Evolutionary conservation across 208 protist species (phyloP).

Genomic region (Trichomonas tenax): DNA sequence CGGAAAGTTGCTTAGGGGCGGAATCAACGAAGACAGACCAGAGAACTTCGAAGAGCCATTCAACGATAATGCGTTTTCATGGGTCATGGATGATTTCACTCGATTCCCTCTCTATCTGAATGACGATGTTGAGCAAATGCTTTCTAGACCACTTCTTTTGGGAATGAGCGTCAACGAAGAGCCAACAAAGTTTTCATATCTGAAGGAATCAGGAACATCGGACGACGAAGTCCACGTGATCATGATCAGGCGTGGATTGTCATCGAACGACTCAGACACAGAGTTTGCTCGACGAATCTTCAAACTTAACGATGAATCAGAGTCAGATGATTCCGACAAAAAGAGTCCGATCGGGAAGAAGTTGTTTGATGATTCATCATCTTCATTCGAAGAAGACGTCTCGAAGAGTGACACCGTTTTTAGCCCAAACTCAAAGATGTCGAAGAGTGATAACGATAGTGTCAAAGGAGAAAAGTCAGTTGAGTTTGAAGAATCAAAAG

Average conservation of each 20-base stretch:
- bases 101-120: background rate
- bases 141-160: background rate
- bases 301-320: background rate
- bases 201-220: background rate
- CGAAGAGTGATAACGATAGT: too few relatives aligned
- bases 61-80: background rate
- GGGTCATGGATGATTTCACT: background rate
- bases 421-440: too few relatives aligned
- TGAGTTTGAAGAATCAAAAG: too few relatives aligned
- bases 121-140: background rate
- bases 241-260: background rate
- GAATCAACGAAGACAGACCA: background rate
- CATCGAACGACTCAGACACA: background rate
- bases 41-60: background rate
- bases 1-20: background rate
- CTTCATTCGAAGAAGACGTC: too few relatives aligned
- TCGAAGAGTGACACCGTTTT: too few relatives aligned
- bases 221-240: background rate
- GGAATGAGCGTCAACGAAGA: background rate
- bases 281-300: background rate
- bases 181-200: background rate
- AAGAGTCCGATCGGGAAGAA: too few relatives aligned
- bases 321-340: too few relatives aligned
- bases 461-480: too few relatives aligned
- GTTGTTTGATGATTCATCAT: background rate